A percentile compares a stretch with the other conserved stretches of the same genome.
Evolutionary conservation across 352 stramenopile genomes (phyloP).

Genomic region (Globisporangium irregulare): DNA sequence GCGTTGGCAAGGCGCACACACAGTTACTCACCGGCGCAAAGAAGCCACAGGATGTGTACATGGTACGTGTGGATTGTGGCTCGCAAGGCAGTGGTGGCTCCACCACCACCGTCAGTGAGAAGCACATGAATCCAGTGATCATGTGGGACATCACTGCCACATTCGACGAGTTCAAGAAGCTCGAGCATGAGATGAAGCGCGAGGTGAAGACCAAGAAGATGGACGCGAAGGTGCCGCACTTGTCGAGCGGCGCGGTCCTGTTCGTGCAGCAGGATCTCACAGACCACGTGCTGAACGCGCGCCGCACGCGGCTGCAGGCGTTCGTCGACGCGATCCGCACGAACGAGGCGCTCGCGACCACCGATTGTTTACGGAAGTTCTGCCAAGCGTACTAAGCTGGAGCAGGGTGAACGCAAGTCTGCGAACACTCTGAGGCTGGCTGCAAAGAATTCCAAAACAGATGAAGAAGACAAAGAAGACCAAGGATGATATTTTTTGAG

Average conservation of each 20-base stretch:
- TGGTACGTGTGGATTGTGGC: constrained; percentile 73
- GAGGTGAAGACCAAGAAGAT: constrained; percentile 62
- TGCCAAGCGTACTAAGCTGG: constrained; percentile 58
- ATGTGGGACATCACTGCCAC: constrained; percentile 84
- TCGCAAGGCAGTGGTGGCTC: constrained; percentile 16
- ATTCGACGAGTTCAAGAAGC: constrained; percentile 72
- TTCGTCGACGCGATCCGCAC: constrained; percentile 56
- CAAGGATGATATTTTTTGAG: neutral
- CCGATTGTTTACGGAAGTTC: constrained; percentile 64
- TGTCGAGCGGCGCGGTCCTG: constrained; percentile 60
- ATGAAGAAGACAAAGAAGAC: neutral
- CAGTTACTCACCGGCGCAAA: constrained; percentile 30
- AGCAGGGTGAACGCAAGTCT: neutral
- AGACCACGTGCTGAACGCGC: constrained; percentile 61
- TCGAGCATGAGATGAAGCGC: constrained; percentile 64
- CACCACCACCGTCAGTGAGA: constrained; percentile 28
- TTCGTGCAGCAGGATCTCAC: constrained; percentile 71
- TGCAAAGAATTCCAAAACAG: neutral
- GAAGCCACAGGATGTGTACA: constrained; percentile 63
- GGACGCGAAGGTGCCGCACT: constrained; percentile 49
- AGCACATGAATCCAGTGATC: constrained; percentile 82
- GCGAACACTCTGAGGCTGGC: neutral
- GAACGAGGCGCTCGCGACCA: constrained; percentile 41
- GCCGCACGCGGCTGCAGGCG: constrained; percentile 49
- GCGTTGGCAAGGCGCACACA: constrained; percentile 75